Percentiles rank a stretch among this genome's conserved stretches.
Conservation (phyloP, 768 basidiomycete genomes). For the Lactarius sanguifluus region DNA sequence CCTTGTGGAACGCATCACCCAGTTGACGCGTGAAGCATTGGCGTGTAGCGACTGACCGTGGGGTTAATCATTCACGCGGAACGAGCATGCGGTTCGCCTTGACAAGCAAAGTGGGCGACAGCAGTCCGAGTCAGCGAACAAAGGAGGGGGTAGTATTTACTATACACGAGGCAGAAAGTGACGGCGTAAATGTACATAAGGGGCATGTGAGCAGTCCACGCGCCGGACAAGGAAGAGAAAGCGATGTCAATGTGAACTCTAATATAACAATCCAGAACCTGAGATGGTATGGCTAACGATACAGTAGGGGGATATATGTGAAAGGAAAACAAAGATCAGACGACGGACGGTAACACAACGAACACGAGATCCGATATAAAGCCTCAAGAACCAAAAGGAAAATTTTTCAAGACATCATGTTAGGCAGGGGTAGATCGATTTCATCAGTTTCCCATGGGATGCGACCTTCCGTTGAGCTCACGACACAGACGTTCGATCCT, state of each 20-base stretch:
- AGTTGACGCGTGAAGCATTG: background rate
- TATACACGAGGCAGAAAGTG: constrained; percentile 8
- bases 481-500: constrained; percentile 22
- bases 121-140: background rate
- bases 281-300: constrained; percentile 22
- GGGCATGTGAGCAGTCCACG: constrained; percentile 12
- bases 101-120: background rate
- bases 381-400: background rate
- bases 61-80: background rate
- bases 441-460: constrained; percentile 16
- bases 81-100: background rate
- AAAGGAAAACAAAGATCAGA: background rate
- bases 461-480: constrained; percentile 24
- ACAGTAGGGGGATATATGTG: constrained; percentile 18
- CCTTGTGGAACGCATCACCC: background rate
- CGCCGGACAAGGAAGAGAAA: constrained; percentile 5
- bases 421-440: background rate
- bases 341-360: background rate
- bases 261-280: constrained; percentile 12
- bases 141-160: background rate
- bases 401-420: background rate
- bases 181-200: background rate
- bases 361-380: background rate
- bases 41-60: background rate
- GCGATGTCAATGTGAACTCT: constrained; percentile 11